Percentiles rank a stretch among this genome's conserved stretches.
phyloP scores from a whole-genome alignment of 1,284 basidiomycete genomes.

The Marasmius fiardii region DNA sequence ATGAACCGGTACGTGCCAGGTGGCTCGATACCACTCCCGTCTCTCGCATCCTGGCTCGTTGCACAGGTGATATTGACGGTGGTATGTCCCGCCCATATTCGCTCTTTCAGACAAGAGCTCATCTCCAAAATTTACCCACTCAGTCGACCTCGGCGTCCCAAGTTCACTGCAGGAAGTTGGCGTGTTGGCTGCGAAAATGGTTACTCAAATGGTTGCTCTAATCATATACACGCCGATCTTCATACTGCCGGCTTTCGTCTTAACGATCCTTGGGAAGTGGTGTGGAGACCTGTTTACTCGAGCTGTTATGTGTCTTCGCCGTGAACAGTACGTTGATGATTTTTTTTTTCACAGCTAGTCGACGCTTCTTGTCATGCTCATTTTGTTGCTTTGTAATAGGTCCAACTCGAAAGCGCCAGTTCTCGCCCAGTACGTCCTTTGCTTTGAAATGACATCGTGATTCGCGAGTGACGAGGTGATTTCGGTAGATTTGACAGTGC shows the following conservation, averaged over 20 bases:
- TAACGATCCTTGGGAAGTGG: not conserved
- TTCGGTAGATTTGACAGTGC: slow-evolving; percentile 32
- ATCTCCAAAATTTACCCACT: too few relatives aligned
- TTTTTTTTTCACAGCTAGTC: too few relatives aligned
- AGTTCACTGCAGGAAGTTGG: not conserved
- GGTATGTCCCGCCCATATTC: slow-evolving; percentile 17
- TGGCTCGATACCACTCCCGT: slow-evolving; percentile 52
- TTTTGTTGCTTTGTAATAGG: not conserved
- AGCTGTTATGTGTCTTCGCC: not conserved
- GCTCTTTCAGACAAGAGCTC: slow-evolving; percentile 17
- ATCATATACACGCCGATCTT: not conserved
- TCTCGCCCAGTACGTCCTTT: not conserved
- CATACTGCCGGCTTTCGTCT: not conserved
- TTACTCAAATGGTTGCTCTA: not conserved
- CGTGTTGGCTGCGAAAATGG: not conserved
- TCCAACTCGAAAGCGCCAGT: not conserved
- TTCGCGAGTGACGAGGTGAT: too few relatives aligned
- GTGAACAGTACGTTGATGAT: not conserved
- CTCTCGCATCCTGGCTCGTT: slow-evolving; percentile 55
- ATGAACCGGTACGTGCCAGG: not conserved
- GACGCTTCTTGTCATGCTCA: not conserved
- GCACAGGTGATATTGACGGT: slow-evolving; percentile 55
- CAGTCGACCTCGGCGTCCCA: not conserved
- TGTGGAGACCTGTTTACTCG: not conserved
- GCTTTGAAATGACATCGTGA: too few relatives aligned